Base-by-base conservation (phyloP, 345 rosid genomes). In the Brassica incana region DNA sequence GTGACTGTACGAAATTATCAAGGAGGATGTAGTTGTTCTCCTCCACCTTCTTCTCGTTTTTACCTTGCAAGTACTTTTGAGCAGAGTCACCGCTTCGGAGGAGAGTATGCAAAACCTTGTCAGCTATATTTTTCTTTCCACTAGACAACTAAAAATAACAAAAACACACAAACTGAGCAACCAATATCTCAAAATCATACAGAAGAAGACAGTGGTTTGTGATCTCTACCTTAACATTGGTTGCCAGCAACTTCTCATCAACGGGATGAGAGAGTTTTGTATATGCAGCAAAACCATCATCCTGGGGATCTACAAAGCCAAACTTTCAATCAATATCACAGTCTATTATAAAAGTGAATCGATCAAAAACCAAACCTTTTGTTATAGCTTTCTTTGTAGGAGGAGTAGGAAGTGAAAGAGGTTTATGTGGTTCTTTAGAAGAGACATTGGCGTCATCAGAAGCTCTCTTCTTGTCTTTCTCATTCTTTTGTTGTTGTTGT, bases 1-100 rank as follows among this genome's bases (percentile, higher is more conserved):
- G 88, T 62, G 85, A 84, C 76, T 80, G 86, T 58, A 87, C 89
- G 64, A 72, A 90, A 76, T 90, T 95, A 85, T 92, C 98, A 72
- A 95, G 95, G 63, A 89, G 97, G 77, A 95, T 85, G 84, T 91
- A 92, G 59, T 83, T 84, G 43, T 91, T 91, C 61, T 83, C 83
- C 27, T 88, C 91, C 43, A 91, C 75, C 85, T 87, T 89, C 86
- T 76, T 77, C 38, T 82, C 84, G 81, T 87, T 91, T 43, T 86
- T 84, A 58, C 97, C 93, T 67, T 89, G 94, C 85, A 85, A 69
- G 83, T 95, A 90, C 78, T 93, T 95, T 33, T 85, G 91, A 48
- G 96, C 88, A 70, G 85, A 85, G 87, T 95, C 98, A 67, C 99
- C 99, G 18, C 81, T 86, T 72, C 90, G 90, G 68, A 91, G 88